These are phyloP conservation scores for Lentinula novae-zelandiae DNA, from an alignment of 1,284 basidiomycete species.

Conservation along the genomic window DNA sequence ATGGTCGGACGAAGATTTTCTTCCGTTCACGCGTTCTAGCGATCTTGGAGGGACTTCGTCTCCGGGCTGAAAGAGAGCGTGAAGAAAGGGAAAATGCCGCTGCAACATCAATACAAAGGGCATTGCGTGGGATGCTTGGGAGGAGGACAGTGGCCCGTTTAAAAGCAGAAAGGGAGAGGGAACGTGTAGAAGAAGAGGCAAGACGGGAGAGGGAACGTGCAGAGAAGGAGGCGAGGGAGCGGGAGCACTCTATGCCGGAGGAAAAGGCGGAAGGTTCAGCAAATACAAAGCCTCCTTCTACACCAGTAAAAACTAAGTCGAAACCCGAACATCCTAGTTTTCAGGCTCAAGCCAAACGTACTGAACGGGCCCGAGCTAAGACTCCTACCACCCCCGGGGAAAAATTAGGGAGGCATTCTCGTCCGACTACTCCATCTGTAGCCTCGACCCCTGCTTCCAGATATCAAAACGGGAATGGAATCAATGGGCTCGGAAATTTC, in stretches of 20 bases:
- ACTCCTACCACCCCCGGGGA: not conserved
- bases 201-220: not conserved
- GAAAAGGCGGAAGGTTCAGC: not conserved
- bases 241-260: not conserved
- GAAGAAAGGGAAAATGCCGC: not conserved
- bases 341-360: not conserved
- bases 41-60: slow-evolving; percentile 4
- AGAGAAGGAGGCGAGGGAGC: not conserved
- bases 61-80: not conserved
- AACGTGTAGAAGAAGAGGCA: not conserved
- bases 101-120: slow-evolving; percentile 1
- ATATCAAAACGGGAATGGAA: not conserved
- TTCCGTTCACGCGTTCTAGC: slow-evolving; percentile 3
- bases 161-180: not conserved
- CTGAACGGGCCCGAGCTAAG: not conserved
- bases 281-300: not conserved
- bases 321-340: not conserved
- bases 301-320: not conserved
- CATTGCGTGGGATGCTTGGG: not conserved
- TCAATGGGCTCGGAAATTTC: not conserved
- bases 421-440: not conserved
- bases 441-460: not conserved
- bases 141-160: not conserved
- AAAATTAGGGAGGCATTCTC: too few relatives aligned
- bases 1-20: slow-evolving; percentile 5